Evolutionary conservation across 2,329 filamentous ascomycete genomes (phyloP).

Genomic region (Claviceps pazoutovae): DNA sequence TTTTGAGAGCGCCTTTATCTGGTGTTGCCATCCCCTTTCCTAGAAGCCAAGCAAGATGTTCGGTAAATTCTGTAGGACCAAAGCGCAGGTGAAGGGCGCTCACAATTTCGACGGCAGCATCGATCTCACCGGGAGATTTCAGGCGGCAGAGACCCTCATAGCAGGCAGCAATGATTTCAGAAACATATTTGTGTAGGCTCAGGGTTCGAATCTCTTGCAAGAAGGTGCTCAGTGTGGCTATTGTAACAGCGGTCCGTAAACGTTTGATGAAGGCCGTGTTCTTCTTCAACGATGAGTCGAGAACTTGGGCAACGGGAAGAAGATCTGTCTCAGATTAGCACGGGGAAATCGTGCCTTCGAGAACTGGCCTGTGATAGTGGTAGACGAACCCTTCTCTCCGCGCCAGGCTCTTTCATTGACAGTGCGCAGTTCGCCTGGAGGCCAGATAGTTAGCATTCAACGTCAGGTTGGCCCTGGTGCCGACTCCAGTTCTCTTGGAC

Average conservation of each 20-base stretch:
- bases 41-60: constrained; percentile 81
- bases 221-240: constrained; percentile 68
- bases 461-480: background rate
- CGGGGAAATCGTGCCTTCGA: constrained; percentile 1
- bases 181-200: constrained; percentile 90
- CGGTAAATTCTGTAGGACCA: constrained; percentile 78
- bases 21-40: constrained; percentile 84
- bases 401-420: constrained; percentile 81
- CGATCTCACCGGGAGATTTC: constrained; percentile 82
- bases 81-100: constrained; percentile 95
- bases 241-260: constrained; percentile 74
- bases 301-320: constrained; percentile 60
- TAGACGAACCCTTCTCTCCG: constrained; percentile 61
- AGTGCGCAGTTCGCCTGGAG: constrained; percentile 72
- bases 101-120: constrained; percentile 81
- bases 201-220: constrained; percentile 79
- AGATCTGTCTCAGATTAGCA: constrained; percentile 41
- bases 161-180: constrained; percentile 90
- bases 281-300: constrained; percentile 94
- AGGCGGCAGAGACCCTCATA: constrained; percentile 88
- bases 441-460: constrained; percentile 8
- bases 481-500: background rate
- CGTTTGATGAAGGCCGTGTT: constrained; percentile 98
- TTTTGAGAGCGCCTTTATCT: constrained; percentile 71
- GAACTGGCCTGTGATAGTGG: constrained; percentile 6